A percentile compares a stretch with the other conserved stretches of the same genome.
These are phyloP conservation scores for Gloeopeniophorella convolvens DNA, from an alignment of 768 basidiomycete genomes.

Conservation along the genomic window DNA sequence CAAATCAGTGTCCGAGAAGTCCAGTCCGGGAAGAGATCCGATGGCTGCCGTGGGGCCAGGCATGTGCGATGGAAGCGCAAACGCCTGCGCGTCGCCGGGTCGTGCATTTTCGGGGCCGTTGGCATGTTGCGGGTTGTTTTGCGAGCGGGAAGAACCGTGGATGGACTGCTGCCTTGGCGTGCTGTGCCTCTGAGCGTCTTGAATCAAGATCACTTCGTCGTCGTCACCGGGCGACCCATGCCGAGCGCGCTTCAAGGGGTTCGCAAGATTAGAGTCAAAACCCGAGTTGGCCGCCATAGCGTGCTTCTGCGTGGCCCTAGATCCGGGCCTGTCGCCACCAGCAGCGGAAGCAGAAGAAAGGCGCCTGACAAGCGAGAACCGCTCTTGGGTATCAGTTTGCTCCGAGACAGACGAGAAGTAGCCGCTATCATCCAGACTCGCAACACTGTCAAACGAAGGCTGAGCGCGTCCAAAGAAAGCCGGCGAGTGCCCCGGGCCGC, in stretches of 20 bases:
- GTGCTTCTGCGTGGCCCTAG: not conserved
- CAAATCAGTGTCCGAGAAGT: constrained; percentile 31
- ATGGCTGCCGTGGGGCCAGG: constrained; percentile 3
- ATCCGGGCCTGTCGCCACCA: not conserved
- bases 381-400: constrained; percentile 2
- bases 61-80: not conserved
- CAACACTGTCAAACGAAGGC: constrained; percentile 4
- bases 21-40: constrained; percentile 12
- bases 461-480: not conserved
- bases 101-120: not conserved
- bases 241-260: constrained; percentile 5
- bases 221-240: not conserved
- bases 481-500: too few relatives aligned
- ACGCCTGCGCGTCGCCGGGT: not conserved
- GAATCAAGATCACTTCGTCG: not conserved
- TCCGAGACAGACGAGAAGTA: constrained; percentile 15
- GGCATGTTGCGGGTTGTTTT: not conserved
- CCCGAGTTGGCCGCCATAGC: not conserved
- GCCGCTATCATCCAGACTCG: constrained; percentile 11
- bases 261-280: not conserved
- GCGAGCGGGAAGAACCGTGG: not conserved
- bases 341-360: not conserved
- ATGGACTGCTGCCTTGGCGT: constrained; percentile 1
- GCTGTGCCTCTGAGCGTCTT: not conserved
- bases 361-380: not conserved